Conservation (phyloP, 2,329 filamentous ascomycete genomes). For the Neoascochyta sp. region DNA sequence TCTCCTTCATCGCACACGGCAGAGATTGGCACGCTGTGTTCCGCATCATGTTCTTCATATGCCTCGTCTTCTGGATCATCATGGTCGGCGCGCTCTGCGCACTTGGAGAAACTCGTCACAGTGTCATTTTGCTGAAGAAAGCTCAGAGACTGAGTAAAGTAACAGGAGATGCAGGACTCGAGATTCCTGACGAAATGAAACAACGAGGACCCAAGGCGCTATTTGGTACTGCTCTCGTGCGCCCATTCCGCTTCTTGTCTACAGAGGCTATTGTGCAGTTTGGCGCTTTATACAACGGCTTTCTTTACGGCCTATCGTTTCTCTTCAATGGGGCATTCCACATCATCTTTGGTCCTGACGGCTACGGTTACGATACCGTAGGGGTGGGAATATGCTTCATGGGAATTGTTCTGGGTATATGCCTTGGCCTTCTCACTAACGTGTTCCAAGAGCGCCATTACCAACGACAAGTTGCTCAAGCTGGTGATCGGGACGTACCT, state of each 20-base stretch:
- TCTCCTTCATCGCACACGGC: conserved; percentile 45
- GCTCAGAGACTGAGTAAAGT: conserved; percentile 28
- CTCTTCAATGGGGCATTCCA: conserved; percentile 50
- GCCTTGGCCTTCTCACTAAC: conserved; percentile 44
- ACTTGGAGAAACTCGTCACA: conserved; percentile 46
- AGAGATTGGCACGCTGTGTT: conserved; percentile 46
- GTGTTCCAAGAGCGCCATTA: conserved; percentile 46
- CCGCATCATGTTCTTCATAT: conserved; percentile 47
- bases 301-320: conserved; percentile 49
- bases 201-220: conserved; percentile 39
- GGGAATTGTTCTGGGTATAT: conserved; percentile 42
- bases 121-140: conserved; percentile 41
- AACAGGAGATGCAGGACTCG: conserved; percentile 23
- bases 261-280: conserved; percentile 49
- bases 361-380: conserved; percentile 42
- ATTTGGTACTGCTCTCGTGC: conserved; percentile 42
- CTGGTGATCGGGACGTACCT: conserved; percentile 37
- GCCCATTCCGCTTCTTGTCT: conserved; percentile 48
- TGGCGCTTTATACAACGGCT: conserved; percentile 49
- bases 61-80: conserved; percentile 44
- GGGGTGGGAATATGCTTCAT: conserved; percentile 43
- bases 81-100: conserved; percentile 37
- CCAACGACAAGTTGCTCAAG: conserved; percentile 31
- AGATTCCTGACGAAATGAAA: conserved; percentile 40
- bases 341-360: conserved; percentile 47